Evolutionary conservation across 2,329 filamentous ascomycete genomes (phyloP), one percentile per base, ranked within the genome.

Genomic region (Rutstroemia sp.): DNA sequence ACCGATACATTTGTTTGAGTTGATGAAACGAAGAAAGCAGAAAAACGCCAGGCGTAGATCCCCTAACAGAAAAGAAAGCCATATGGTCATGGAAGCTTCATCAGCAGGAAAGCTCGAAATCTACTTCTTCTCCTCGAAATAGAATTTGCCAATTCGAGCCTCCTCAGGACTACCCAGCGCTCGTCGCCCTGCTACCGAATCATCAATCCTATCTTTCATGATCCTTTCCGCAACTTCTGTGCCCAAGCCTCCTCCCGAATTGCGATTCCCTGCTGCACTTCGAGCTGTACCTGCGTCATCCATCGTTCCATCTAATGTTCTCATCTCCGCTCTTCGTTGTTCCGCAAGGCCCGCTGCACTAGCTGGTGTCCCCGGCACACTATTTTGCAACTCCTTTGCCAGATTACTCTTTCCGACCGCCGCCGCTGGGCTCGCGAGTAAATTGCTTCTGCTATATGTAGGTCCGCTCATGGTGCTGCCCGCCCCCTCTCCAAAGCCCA

Each of bases 401-500:
- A 66, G 54, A 4, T 54, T 57, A 57, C 62, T 65, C 37, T 69
- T 70, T 53, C 63, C 70, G 14, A 70, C 62, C 14, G 69, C 67
- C 27, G 10, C 39, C 6, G 39, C 38, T 0, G 72, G 69, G 64
- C 73, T 71, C 58, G 68, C 58, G n/a, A 58, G 56, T 42, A 63
- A 64, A 72, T 61, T 68, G 73, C 62, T 75, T 76, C 61, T 72
- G 71, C 81, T 75, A 73, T 88, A 80, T 68, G 88, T 87, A 41
- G 89, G 89, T 0, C 90, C 90, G 58, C 85, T 90, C 57, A 92
- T 85, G 5, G 90, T 90, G 70, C 87, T 90, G 63, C 87, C 89
- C 9, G 92, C 92, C 37, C 92, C 92, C 71, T 96, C 92, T 50
- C 92, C 92, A 65, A 96, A 96, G 0, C 88, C 92, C 9, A 96